A percentile compares a stretch with the other conserved stretches of the same genome.
Evolutionary conservation across 2,329 filamentous ascomycete species (phyloP).

Genomic region (Claviceps cyperi): DNA sequence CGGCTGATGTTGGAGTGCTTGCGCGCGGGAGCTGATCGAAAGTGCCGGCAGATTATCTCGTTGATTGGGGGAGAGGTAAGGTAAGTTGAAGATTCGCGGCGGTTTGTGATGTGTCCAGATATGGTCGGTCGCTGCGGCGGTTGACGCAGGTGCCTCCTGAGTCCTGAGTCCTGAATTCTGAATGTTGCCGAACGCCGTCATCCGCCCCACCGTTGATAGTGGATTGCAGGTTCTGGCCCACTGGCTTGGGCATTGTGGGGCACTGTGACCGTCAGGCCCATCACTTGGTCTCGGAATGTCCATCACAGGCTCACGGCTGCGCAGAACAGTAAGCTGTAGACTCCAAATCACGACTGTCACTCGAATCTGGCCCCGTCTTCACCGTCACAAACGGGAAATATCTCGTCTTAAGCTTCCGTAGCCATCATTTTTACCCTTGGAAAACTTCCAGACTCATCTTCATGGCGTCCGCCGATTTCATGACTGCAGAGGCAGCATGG

Average conservation of each 20-base stretch:
- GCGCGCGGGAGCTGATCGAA: neutral
- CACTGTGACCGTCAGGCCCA: no score
- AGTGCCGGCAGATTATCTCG: neutral
- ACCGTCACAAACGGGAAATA: neutral
- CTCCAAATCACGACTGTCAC: no score
- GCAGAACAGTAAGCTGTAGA: no score
- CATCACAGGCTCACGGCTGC: no score
- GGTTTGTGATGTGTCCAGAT: neutral
- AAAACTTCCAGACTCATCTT: neutral
- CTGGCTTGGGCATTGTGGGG: no score
- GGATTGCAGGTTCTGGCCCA: neutral
- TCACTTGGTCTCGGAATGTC: no score
- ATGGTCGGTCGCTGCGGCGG: neutral
- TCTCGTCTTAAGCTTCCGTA: neutral
- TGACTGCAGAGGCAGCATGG: conserved; percentile 51
- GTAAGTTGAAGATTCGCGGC: neutral
- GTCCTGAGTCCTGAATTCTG: neutral
- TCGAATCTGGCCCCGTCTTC: neutral
- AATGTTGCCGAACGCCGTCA: neutral
- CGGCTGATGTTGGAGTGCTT: neutral
- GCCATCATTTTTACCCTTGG: neutral
- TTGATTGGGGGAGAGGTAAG: neutral
- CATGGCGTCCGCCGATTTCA: conserved; percentile 23
- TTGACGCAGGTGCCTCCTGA: neutral
- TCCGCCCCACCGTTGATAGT: neutral